Evolutionary conservation across 352 stramenopile species (phyloP), one percentile per base, ranked within the genome.

Genomic region (Phytophthora tubulina): DNA sequence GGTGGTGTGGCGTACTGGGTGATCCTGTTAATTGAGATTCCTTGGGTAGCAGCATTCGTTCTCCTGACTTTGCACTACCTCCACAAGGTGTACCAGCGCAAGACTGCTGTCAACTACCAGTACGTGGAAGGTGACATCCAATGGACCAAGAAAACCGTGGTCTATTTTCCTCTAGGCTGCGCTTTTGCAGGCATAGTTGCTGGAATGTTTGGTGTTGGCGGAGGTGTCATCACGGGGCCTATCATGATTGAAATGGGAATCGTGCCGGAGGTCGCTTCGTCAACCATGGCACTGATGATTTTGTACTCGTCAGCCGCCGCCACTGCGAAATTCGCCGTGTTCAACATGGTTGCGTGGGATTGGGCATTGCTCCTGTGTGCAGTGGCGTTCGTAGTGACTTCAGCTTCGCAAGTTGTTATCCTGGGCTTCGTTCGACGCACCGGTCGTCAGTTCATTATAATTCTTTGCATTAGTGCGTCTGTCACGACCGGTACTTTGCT

Each of bases 181-280:
- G 61, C 80, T 4, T 11, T 76, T 27, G 79, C 74, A 0, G 81
- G 81, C 8, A 66, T 89, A n/a, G 69, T 85, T 11, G 79, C 81
- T 3, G 77, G 70, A 2, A 71, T 88, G 46, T 80, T 91, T 46
- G 83, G 79, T 60, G 75, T 90, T 36, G 82, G 81, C 31, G 82
- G 76, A 17, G 81, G 72, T 30, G 81, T 89, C 67, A 79, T 92
- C 60, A 82, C 79, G 9, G 81, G 85, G 1, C 85, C 82, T 3
- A 65, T 92, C 17, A 79, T 90, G 78, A 76, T 92, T 17, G 82
- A 90, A 57, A 60, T 88, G 65, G 82, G 81, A 9, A 78, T 92
- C 35, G 51, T 86, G 4, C 80, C 84, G 0, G 75, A 88, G 48
- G 84, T 90, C 14, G 72, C 75, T 4, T 82, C 76, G 4, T 76